A percentile compares a stretch with the other conserved stretches of the same genome.
Conservation (phyloP, 345 rosid genomes). For the Salix caprea region DNA sequence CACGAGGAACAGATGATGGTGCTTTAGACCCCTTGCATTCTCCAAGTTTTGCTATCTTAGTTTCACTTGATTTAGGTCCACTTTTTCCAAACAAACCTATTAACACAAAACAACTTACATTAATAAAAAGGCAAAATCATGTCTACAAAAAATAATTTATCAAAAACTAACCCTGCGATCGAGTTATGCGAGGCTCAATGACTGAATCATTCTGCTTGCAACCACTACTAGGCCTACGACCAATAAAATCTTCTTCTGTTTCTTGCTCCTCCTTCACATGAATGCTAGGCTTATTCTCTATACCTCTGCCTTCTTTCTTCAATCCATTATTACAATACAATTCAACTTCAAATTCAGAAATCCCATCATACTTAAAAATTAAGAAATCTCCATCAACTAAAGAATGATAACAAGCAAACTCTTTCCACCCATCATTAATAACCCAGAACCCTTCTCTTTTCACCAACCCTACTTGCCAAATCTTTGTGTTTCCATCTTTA, state of each 20-base stretch:
- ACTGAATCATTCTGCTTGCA: not conserved
- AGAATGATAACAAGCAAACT: slow-evolving; percentile 12
- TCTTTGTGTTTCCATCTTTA: slow-evolving; percentile 13
- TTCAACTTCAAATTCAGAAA: slow-evolving; percentile 16
- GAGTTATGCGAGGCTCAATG: not conserved
- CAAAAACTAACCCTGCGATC: not conserved
- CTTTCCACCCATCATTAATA: slow-evolving; percentile 28
- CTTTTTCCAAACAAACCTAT: too few species aligned
- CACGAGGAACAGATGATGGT: not conserved
- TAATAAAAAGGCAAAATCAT: not conserved
- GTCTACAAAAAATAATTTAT: not conserved
- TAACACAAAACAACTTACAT: not conserved
- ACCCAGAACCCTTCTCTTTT: slow-evolving; percentile 1
- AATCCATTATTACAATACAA: slow-evolving; percentile 17
- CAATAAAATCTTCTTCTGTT: too few species aligned
- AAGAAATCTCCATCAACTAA: slow-evolving; percentile 22
- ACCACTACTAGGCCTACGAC: not conserved
- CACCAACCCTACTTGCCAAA: slow-evolving; percentile 23
- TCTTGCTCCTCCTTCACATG: slow-evolving; percentile 11
- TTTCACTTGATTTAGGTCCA: too few species aligned
- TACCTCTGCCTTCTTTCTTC: not conserved
- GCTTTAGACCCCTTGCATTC: not conserved
- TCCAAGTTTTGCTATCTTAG: not conserved
- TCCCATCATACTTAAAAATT: slow-evolving; percentile 15
- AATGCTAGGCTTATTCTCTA: not conserved